Conservation (phyloP, 345 rosid genomes). For the Syzygium grande region DNA sequence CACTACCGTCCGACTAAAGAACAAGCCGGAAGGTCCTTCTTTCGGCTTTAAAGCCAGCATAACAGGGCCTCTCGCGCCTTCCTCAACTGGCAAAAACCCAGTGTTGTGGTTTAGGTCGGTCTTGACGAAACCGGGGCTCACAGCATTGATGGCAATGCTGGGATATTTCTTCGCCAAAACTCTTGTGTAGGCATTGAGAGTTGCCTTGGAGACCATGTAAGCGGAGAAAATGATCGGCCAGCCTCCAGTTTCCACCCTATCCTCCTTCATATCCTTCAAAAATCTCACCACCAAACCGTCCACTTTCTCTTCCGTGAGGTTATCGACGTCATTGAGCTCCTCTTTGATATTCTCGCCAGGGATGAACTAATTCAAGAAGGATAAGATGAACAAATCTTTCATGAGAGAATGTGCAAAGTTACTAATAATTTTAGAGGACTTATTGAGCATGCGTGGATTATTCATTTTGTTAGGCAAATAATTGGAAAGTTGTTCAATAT, state of each 20-base stretch:
- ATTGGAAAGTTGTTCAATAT: too few relatives aligned
- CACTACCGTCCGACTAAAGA: not conserved
- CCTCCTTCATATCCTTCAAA: conserved; percentile 9
- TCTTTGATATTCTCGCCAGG: conserved; percentile 1
- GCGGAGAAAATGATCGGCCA: conserved; percentile 6
- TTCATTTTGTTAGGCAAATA: too few relatives aligned
- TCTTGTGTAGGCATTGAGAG: conserved; percentile 16
- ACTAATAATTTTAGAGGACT: not conserved
- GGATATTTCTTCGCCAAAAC: conserved; percentile 8
- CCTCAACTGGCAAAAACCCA: not conserved
- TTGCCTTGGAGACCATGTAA: conserved; percentile 10
- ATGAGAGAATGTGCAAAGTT: not conserved
- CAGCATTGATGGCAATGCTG: not conserved
- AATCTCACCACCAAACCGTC: conserved; percentile 8
- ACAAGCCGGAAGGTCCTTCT: not conserved
- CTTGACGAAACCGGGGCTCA: not conserved
- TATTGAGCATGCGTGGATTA: too few relatives aligned
- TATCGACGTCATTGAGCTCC: not conserved
- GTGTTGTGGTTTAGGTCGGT: not conserved
- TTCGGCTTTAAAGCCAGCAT: not conserved
- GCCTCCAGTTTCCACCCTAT: not conserved
- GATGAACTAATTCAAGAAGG: not conserved
- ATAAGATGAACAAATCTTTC: not conserved
- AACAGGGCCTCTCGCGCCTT: not conserved
- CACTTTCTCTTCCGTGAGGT: conserved; percentile 8